Evolutionary conservation across 352 stramenopile genomes (phyloP).

Genomic region (Globisporangium spiculum): DNA sequence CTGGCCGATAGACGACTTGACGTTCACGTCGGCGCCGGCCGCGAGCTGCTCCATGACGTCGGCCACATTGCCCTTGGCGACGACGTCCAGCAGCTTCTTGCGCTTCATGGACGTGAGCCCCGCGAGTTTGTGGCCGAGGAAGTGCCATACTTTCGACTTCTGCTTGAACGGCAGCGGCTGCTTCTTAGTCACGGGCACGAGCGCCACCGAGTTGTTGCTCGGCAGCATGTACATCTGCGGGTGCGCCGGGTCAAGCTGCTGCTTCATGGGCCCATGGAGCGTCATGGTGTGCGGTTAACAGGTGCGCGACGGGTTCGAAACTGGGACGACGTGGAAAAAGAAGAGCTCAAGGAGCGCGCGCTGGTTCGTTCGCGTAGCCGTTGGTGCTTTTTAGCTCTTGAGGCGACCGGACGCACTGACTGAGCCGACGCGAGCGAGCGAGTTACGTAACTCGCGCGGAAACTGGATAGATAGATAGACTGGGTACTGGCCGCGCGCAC

Average conservation of each 20-base stretch:
- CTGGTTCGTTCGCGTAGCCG: background rate
- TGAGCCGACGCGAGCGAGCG: background rate
- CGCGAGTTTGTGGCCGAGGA: constrained; percentile 72
- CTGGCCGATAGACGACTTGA: constrained; percentile 46
- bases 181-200: constrained; percentile 53
- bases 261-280: constrained; percentile 40
- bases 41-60: constrained; percentile 67
- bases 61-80: constrained; percentile 43
- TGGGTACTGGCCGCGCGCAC: background rate
- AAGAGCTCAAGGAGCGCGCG: background rate
- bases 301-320: background rate
- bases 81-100: constrained; percentile 64
- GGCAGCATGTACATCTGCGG: constrained; percentile 37
- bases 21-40: constrained; percentile 51
- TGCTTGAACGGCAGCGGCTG: constrained; percentile 27
- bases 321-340: background rate
- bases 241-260: constrained; percentile 32
- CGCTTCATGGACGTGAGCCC: constrained; percentile 68
- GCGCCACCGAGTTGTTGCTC: constrained; percentile 25
- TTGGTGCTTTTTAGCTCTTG: background rate
- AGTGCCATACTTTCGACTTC: constrained; percentile 62
- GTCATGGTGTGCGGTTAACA: constrained; percentile 26
- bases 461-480: background rate
- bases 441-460: background rate
- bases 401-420: background rate